These are phyloP conservation scores for Boletus hoseneyae DNA, from an alignment of 1,284 basidiomycete species.

Conservation along the genomic window DNA sequence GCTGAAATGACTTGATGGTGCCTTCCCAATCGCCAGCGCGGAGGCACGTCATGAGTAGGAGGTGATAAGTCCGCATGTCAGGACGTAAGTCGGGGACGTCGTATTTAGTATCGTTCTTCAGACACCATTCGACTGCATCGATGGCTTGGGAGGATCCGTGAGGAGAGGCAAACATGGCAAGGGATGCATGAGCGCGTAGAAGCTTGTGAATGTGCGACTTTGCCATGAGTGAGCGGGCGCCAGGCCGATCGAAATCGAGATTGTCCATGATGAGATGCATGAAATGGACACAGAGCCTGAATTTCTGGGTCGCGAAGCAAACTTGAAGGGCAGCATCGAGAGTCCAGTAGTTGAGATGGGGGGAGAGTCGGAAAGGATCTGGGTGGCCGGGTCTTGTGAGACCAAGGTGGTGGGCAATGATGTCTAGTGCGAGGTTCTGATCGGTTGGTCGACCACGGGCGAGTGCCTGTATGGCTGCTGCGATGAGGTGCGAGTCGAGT, in stretches of 20 bases:
- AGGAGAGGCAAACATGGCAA: constrained; percentile 36
- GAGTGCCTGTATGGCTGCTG: constrained; percentile 50
- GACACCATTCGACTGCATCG: constrained; percentile 60
- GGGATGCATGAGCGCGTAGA: constrained; percentile 47
- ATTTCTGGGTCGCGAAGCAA: constrained; percentile 48
- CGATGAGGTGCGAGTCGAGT: constrained; percentile 52
- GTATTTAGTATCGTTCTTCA: constrained; percentile 43
- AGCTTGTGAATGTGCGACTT: constrained; percentile 56
- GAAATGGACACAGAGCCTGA: constrained; percentile 50
- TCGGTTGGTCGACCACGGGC: constrained; percentile 53
- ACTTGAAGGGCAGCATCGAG: constrained; percentile 53
- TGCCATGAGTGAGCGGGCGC: constrained; percentile 43
- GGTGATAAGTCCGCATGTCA: constrained; percentile 46
- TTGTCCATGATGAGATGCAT: constrained; percentile 50
- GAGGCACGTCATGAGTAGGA: constrained; percentile 59
- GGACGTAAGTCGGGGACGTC: constrained; percentile 47
- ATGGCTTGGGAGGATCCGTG: constrained; percentile 42
- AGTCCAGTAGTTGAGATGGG: constrained; percentile 43
- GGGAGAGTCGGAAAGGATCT: constrained; percentile 32
- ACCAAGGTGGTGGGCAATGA: constrained; percentile 61
- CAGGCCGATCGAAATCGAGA: constrained; percentile 30
- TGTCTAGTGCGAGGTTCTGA: constrained; percentile 58
- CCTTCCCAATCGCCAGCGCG: constrained; percentile 57
- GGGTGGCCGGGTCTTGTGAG: constrained; percentile 47
- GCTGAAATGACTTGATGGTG: constrained; percentile 53